Evolutionary conservation across 139 green algal species (phyloP), one percentile per base, ranked within the genome.

Genomic region (Marvania coccoides): DNA sequence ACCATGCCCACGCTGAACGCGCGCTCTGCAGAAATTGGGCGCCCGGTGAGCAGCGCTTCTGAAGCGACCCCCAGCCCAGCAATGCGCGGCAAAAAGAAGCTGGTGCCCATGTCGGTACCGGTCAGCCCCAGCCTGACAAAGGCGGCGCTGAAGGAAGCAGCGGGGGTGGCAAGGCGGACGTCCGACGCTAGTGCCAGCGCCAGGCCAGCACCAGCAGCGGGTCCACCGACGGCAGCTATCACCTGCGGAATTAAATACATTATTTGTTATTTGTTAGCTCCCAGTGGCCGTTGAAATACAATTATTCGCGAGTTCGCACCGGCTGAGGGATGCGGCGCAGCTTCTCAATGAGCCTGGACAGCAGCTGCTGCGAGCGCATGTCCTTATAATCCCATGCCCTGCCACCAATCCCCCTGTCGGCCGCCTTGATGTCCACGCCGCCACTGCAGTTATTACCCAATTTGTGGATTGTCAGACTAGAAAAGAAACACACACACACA

Each of bases 31-130:
- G 24, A 13, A 35, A 78, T 14, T 12, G 31, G 24, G 2, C 65
- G 46, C n/a, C 71, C 71, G 24, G 71, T 78, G 56, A 78, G 58
- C 46, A 78, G 57, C 55, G 69, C 24, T 58, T 78, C 71, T 2
- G 65, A 28, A 0, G 71, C 58, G 6, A 69, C 34, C 7, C 65
- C 65, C 48, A 65, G 47, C n/a, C 71, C 71, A 12, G 63, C 65
- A 4, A 54, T 14, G 10, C 71, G 65, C 34, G 57, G 63, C 34
- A 74, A 34, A 29, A 74, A 74, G 65, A 47, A 78, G 4, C 39
- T 64, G 3, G 63, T 78, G 10, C 63, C 70, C 63, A 77, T 72
- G 30, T 77, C 70, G 10, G 40, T 72, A 4, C 63, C 62, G 26
- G 71, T 72, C 9, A 78, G 46, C 5, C 71, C 71, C 48, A 78